Base-by-base conservation (phyloP, 441 rosid species). In the Gossypium davidsonii region DNA sequence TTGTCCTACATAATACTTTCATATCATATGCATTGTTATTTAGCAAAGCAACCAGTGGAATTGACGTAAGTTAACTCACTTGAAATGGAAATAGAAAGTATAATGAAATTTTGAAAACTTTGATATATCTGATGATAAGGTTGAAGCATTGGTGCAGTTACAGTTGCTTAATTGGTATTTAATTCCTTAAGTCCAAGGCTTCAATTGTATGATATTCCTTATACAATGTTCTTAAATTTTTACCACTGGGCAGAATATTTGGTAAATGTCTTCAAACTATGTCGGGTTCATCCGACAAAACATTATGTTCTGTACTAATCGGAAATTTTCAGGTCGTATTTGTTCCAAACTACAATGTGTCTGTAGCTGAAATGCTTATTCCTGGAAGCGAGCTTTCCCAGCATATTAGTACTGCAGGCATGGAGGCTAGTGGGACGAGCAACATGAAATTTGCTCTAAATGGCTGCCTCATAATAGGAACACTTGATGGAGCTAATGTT, bases 401-500 rank as follows among this genome's bases (percentile, higher is more conserved):
- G 77, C 97, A 94, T 84, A 94, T 94, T 55, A 94, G 98, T 82
- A 92, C 98, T 65, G 97, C 97, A 74, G 98, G 98, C 75, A 92
- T 94, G 98, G 97, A 94, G 85, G 98, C 98, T 63, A 94, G 98
- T 84, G 98, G 98, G 68, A 94, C 97, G 49, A 94, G 98, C 92
- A 94, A 92, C 88, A 94, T 94, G 97, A 94, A 94, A 76, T 94
- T 94, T 49, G 81, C 98, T 31, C 89, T 94, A 34, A 94, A 94
- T 42, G 98, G 98, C 68, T 92, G 98, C 83, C 97, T 94, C 75
- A 90, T 94, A 63, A 87, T 94, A 71, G 97, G 98, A 79, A 94
- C 98, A 59, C 76, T 94, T 51, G 98, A 94, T 77, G 98, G 98
- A 20, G 98, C 98, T 71, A 92, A 94, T 78, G 98, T 92, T 63